Base-by-base conservation (phyloP, 2,329 filamentous ascomycete species). In the Ilyonectria robusta region DNA sequence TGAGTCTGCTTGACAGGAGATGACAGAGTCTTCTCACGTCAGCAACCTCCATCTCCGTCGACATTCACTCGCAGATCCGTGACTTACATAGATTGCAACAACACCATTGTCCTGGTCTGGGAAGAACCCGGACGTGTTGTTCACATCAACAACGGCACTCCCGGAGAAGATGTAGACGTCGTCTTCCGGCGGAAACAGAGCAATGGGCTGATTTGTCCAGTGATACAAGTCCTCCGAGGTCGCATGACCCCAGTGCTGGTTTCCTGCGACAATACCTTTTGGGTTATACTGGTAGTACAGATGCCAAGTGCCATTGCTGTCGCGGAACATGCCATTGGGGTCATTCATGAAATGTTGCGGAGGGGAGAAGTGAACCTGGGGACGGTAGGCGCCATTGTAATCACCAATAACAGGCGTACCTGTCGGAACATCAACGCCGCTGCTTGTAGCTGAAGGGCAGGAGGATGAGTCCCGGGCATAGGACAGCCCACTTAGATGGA, bases 101-200 rank as follows among this genome's bases (percentile, higher is more conserved):
- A 92, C 87, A 4, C 89, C 88, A 63, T 89, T 87, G n/a, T 81
- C 75, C 72, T 89, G 87, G 54, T 86, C 81, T 0, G 86, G 86
- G 70, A 92, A 92, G 80, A 92, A 90, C 1, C 89, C 89, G 15
- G 88, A 91, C 0, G 89, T 91, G 74, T 92, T 92, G 74, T 91
- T 87, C 11, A 77, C 77, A 73, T 92, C 90, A 23, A 89, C 79
- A 0, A 92, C 88, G 7, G 82, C 84, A 54, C 86, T 89, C 26
- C 89, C 86, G 0, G 84, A 86, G 68, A 85, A 89, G 48, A 87
- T 84, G 61, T 79, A 84, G 13, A 81, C 78, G 0, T 77, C 79
- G 19, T 84, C 75, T 31, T 83, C 80, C 0, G 83, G 80, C 0
- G 86, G 85, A 51, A 81, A 87, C 4, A 92, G 80, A 10, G 89